A percentile compares a stretch with the other conserved stretches of the same genome.
These are phyloP conservation scores for Aspergillus egyptiacus DNA, from an alignment of 495 filamentous ascomycete species.

Conservation along the genomic window DNA sequence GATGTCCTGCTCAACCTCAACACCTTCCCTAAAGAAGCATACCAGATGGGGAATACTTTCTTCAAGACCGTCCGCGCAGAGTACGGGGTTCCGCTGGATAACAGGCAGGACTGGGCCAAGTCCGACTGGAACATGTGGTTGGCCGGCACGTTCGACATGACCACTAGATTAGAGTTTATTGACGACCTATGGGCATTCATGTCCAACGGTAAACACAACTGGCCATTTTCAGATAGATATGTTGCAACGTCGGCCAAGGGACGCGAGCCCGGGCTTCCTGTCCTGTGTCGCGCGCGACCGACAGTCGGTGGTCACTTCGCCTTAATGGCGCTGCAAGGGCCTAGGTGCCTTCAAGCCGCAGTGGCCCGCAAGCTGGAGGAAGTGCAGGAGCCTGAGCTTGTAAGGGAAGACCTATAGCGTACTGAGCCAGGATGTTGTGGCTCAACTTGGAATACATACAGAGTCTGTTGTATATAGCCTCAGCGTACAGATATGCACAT, in stretches of 20 bases:
- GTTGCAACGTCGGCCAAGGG: conserved; percentile 34
- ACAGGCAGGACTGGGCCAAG: conserved; percentile 42
- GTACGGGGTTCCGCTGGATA: conserved; percentile 42
- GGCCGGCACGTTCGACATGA: conserved; percentile 29
- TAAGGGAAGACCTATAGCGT: too few species aligned
- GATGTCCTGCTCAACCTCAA: conserved; percentile 40
- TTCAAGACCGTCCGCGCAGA: conserved; percentile 35
- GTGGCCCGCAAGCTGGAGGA: conserved; percentile 10
- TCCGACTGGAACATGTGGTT: conserved; percentile 49
- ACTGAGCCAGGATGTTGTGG: too few species aligned
- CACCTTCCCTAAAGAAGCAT: conserved; percentile 33
- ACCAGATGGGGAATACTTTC: conserved; percentile 35
- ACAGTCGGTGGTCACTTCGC: conserved; percentile 54
- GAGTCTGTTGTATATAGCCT: too few species aligned
- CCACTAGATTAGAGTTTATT: conserved; percentile 31
- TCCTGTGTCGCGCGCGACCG: conserved; percentile 48
- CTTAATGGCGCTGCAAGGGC: conserved; percentile 38
- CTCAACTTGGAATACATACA: too few species aligned
- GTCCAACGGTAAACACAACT: conserved; percentile 42
- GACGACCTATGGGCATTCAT: conserved; percentile 43
- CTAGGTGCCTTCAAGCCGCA: conserved; percentile 22
- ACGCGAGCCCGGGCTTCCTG: conserved; percentile 27
- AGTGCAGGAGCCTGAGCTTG: background rate
- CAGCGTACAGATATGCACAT: too few species aligned
- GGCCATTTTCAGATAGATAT: conserved; percentile 46